A percentile compares a stretch with the other conserved stretches of the same genome.
These are phyloP conservation scores for Apophysomyces elegans DNA, from an alignment of 371 early-diverging fungal genomes.

Conservation along the genomic window DNA sequence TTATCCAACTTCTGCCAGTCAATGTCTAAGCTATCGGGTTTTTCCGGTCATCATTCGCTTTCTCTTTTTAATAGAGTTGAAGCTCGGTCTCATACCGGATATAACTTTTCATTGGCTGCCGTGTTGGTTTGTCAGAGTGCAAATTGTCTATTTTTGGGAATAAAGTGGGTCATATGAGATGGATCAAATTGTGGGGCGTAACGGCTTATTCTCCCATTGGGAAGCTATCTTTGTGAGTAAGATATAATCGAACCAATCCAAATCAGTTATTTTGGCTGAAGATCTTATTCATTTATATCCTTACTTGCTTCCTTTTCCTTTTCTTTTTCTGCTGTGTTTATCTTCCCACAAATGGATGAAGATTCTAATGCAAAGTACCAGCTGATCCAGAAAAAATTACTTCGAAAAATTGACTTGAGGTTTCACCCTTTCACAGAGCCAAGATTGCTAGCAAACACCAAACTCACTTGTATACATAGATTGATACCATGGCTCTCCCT, in stretches of 20 bases:
- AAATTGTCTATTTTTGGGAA: neutral
- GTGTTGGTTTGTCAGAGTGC: neutral
- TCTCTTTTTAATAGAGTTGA: too few species aligned
- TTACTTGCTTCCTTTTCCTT: neutral
- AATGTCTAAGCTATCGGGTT: too few species aligned
- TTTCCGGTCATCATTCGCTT: too few species aligned
- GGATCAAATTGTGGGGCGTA: neutral
- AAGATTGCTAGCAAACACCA: neutral
- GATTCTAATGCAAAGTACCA: conserved; percentile 3
- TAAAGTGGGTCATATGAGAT: neutral
- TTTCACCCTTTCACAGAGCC: neutral
- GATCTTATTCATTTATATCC: neutral
- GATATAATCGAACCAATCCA: neutral
- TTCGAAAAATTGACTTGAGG: conserved; percentile 27
- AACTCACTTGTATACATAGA: conserved; percentile 15
- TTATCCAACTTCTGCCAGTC: too few species aligned
- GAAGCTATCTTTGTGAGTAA: neutral
- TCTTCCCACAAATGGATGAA: neutral
- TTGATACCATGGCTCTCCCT: conserved; percentile 47
- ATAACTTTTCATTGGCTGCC: too few species aligned
- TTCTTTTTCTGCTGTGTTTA: neutral
- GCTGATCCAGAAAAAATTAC: conserved; percentile 13
- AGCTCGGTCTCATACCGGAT: too few species aligned
- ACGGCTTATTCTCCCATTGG: neutral
- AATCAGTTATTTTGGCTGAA: neutral